Conservation (phyloP, 2,329 filamentous ascomycete genomes). For the Lachnellula arida region DNA sequence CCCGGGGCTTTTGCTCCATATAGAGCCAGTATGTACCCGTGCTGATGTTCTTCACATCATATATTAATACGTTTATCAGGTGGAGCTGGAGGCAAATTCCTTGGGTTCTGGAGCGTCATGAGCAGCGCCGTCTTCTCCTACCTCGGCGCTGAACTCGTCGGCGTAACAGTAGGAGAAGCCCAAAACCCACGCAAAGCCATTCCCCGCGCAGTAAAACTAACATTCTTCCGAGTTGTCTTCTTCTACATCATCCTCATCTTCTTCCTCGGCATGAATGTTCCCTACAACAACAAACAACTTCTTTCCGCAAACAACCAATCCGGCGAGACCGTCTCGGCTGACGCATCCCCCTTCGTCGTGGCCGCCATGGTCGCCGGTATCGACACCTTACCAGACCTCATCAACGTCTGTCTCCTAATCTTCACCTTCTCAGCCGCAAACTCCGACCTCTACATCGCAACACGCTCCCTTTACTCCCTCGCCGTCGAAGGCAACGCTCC, state of each 20-base stretch:
- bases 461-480: constrained; percentile 65
- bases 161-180: constrained; percentile 61
- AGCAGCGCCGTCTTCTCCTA: constrained; percentile 53
- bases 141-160: constrained; percentile 57
- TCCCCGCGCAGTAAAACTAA: constrained; percentile 57
- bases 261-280: constrained; percentile 55
- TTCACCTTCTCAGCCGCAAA: constrained; percentile 61
- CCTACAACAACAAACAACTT: constrained; percentile 60
- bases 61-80: constrained; percentile 40
- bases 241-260: constrained; percentile 60
- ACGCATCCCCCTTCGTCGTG: constrained; percentile 46
- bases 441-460: constrained; percentile 59
- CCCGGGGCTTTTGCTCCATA: constrained; percentile 39
- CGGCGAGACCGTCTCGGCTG: constrained; percentile 35
- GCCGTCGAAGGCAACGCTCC: constrained; percentile 64
- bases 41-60: background rate
- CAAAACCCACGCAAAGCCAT: constrained; percentile 60
- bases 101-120: constrained; percentile 53
- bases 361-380: constrained; percentile 66
- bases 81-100: constrained; percentile 44
- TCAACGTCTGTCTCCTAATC: constrained; percentile 66
- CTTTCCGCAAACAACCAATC: constrained; percentile 39
- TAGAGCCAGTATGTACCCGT: constrained; percentile 17
- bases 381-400: constrained; percentile 57
- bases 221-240: constrained; percentile 55